Evolutionary conservation across 352 stramenopile species (phyloP).

Genomic region (Globisporangium nunn): DNA sequence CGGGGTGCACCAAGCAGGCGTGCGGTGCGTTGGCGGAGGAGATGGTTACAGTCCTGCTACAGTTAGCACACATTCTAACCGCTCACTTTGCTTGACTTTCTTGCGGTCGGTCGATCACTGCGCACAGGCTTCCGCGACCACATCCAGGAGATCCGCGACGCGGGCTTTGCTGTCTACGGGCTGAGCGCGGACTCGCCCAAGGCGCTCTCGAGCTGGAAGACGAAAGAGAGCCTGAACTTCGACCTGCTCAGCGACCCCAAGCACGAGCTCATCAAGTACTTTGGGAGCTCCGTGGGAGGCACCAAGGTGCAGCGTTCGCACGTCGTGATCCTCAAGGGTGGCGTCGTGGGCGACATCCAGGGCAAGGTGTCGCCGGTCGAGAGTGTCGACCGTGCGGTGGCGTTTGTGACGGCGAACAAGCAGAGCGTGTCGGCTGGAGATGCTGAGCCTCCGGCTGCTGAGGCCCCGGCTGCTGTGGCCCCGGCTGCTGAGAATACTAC

Average conservation of each 20-base stretch:
- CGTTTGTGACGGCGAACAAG: conserved; percentile 55
- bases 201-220: conserved; percentile 69
- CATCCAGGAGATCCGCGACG: conserved; percentile 73
- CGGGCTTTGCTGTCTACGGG: conserved; percentile 74
- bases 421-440: conserved; percentile 8
- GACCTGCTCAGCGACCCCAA: conserved; percentile 78
- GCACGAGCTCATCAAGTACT: conserved; percentile 82
- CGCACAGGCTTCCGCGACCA: conserved; percentile 73
- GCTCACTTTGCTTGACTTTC: background rate
- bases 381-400: conserved; percentile 65
- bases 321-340: conserved; percentile 73
- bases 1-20: conserved; percentile 84
- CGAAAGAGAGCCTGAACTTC: conserved; percentile 68
- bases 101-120: background rate
- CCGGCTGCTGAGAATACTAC: background rate
- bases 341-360: conserved; percentile 75
- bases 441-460: background rate
- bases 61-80: no score
- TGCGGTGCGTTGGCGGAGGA: conserved; percentile 40
- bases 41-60: background rate
- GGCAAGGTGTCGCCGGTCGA: conserved; percentile 66
- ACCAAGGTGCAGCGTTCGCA: conserved; percentile 82
- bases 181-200: conserved; percentile 74
- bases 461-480: no score
- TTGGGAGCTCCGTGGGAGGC: conserved; percentile 74